phyloP scores from a whole-genome alignment of 1,284 basidiomycete species.

The Baeospora myosura region DNA sequence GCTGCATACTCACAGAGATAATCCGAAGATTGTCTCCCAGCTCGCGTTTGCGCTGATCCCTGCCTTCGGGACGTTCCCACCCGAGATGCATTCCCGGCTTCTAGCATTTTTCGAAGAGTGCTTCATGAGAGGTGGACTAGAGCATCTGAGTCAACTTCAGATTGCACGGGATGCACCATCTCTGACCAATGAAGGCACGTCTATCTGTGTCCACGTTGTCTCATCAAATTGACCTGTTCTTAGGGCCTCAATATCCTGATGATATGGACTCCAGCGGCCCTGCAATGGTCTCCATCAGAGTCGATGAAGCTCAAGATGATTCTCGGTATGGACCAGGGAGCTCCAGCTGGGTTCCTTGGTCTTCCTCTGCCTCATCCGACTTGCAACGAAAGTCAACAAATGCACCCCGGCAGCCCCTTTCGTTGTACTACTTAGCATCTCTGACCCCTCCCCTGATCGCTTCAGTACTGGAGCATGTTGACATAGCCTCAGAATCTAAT shows the following conservation, averaged over 20 bases:
- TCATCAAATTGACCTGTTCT: no score
- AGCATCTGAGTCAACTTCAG: slow-evolving; percentile 36
- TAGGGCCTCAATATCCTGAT: no score
- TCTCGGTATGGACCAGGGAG: slow-evolving; percentile 4
- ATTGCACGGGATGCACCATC: slow-evolving; percentile 20
- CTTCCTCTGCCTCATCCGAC: slow-evolving; percentile 16
- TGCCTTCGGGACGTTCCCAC: slow-evolving; percentile 57
- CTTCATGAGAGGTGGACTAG: slow-evolving; percentile 43
- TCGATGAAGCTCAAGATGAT: slow-evolving; percentile 44
- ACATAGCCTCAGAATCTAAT: slow-evolving; percentile 26
- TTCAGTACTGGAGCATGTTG: slow-evolving; percentile 49
- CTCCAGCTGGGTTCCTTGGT: slow-evolving; percentile 25
- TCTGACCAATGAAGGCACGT: background rate
- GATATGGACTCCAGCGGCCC: slow-evolving; percentile 22
- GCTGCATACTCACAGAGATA: slow-evolving; percentile 42
- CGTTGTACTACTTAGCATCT: slow-evolving; percentile 54
- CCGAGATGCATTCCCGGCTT: slow-evolving; percentile 50
- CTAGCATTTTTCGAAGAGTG: slow-evolving; percentile 57
- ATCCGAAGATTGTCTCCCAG: slow-evolving; percentile 45
- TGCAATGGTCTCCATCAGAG: slow-evolving; percentile 48
- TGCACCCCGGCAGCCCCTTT: slow-evolving; percentile 47
- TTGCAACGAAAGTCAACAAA: slow-evolving; percentile 37
- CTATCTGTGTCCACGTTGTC: no score
- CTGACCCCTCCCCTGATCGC: slow-evolving; percentile 53
- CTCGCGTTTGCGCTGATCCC: slow-evolving; percentile 60